These are phyloP conservation scores for Trichoderma hamatum DNA, from an alignment of 2,329 filamentous ascomycete genomes.

Conservation along the genomic window DNA sequence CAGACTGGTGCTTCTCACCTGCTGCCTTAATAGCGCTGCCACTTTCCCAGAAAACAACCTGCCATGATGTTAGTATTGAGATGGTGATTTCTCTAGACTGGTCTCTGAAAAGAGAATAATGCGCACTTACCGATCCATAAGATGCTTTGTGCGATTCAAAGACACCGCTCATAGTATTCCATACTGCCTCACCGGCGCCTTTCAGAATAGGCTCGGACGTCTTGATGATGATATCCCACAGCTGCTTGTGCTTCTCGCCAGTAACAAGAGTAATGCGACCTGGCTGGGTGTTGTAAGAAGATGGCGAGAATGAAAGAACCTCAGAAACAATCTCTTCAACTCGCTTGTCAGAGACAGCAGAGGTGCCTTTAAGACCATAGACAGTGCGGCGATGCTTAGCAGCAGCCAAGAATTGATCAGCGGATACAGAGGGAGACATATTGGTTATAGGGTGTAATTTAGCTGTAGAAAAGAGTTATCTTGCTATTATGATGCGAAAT, in stretches of 20 bases:
- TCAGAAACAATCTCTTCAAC: slow-evolving; percentile 67
- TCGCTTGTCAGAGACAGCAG: slow-evolving; percentile 53
- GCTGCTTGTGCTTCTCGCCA: slow-evolving; percentile 79
- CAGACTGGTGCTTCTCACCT: slow-evolving; percentile 69
- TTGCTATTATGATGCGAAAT: neutral
- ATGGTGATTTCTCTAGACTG: neutral
- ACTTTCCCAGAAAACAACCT: slow-evolving; percentile 85
- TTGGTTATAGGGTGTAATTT: neutral
- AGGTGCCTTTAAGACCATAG: slow-evolving; percentile 68
- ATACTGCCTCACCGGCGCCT: slow-evolving; percentile 64
- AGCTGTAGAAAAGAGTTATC: neutral
- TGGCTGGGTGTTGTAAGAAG: slow-evolving; percentile 86
- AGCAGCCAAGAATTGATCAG: slow-evolving; percentile 62
- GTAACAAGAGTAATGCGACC: slow-evolving; percentile 78
- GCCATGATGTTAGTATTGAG: neutral
- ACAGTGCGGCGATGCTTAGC: slow-evolving; percentile 68
- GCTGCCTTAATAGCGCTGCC: slow-evolving; percentile 65
- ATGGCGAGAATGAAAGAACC: slow-evolving; percentile 70
- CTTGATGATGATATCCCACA: slow-evolving; percentile 75
- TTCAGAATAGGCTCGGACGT: slow-evolving; percentile 33
- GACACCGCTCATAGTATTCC: slow-evolving; percentile 53
- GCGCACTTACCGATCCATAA: slow-evolving; percentile 83
- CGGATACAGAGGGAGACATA: slow-evolving; percentile 40
- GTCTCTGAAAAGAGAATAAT: neutral
- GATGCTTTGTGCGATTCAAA: slow-evolving; percentile 64